phyloP scores from a whole-genome alignment of 768 basidiomycete genomes.

The Cystofilobasidium capitatum region DNA sequence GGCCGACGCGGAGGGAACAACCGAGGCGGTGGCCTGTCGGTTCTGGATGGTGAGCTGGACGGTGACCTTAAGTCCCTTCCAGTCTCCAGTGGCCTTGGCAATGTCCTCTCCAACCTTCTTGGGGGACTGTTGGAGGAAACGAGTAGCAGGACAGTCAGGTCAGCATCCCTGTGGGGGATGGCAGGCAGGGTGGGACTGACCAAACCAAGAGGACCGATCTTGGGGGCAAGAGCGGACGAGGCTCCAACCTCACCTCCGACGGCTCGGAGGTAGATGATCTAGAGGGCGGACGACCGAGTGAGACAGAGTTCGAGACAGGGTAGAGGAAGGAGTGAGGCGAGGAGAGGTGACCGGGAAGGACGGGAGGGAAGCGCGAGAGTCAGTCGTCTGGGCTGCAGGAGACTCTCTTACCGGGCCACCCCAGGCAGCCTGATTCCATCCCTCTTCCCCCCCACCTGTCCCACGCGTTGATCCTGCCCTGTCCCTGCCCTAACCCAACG shows the following conservation, averaged over 20 bases:
- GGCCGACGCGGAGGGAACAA: slow-evolving; percentile 93
- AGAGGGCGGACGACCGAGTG: not conserved
- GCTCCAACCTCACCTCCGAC: slow-evolving; percentile 99
- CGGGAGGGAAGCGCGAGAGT: not conserved
- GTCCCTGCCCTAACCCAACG: not conserved
- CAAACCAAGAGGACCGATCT: slow-evolving; percentile 99
- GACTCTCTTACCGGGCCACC: not conserved
- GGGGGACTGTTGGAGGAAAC: slow-evolving; percentile 58
- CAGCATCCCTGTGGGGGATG: not conserved
- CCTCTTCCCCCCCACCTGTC: not conserved
- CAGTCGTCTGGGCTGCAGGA: not conserved
- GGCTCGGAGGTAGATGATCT: slow-evolving; percentile 93
- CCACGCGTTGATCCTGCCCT: not conserved
- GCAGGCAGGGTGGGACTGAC: slow-evolving; percentile 47
- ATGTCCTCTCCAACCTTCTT: slow-evolving; percentile 99
- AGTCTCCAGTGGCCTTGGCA: slow-evolving; percentile 92
- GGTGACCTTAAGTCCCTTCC: slow-evolving; percentile 99
- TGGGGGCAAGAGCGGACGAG: slow-evolving; percentile 94
- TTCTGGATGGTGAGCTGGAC: slow-evolving; percentile 99
- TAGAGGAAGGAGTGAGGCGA: not conserved
- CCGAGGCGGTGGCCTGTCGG: slow-evolving; percentile 92
- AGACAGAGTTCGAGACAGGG: not conserved
- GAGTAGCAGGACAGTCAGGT: not conserved
- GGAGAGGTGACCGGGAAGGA: not conserved
- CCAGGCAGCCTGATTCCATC: too few relatives aligned